Base-by-base conservation (phyloP, 2,329 filamentous ascomycete species). In the Fusarium sp. region DNA sequence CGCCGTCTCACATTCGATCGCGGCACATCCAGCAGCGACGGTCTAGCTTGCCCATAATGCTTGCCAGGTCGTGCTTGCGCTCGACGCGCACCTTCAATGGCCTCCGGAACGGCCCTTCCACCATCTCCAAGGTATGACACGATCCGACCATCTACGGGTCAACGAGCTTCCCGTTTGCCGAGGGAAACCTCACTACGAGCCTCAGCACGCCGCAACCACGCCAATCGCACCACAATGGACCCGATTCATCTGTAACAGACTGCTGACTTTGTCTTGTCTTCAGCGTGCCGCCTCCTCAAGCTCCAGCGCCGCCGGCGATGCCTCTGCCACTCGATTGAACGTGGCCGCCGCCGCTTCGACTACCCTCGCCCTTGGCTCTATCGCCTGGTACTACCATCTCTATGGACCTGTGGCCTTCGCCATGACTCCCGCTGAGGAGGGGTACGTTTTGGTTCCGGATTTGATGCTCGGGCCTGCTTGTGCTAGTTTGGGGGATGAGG, bases 331-430 rank as follows among this genome's bases (percentile, higher is more conserved):
- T 83, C 91, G 91, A 84, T 88, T 96, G 83, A 98, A 95, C 84
- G 87, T 95, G 78, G 92, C 95, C 81, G 94, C 94, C 79, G 89
- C 90, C 78, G 93, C 93, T 80, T 95, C 96, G 76, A 97, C 94
- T 76, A 90, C 92, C 77, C 88, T 94, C 79, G 94, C 95, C 77
- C 87, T 94, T 83, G 95, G 94, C 78, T 95, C 95, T 75, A 91
- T 95, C 78, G 95, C 94, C 77, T 98, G 95, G 94, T 98, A 98
- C 87, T 97, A 95, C 84, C 94, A 97, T 85, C 91, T 97, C 77
- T 98, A 97, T 84, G 96, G 95, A 79, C 90, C 93, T 77, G 91
- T 92, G 77, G 92, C 93, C 70, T 90, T 94, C 83, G 96, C 96
- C 77, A 92, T 92, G 91, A 95, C 95, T 77, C 94, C 94, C 72